Percentiles rank a stretch among this genome's conserved stretches.
phyloP scores from a whole-genome alignment of 805 yeast species.

The Starmerella scarabaei region DNA sequence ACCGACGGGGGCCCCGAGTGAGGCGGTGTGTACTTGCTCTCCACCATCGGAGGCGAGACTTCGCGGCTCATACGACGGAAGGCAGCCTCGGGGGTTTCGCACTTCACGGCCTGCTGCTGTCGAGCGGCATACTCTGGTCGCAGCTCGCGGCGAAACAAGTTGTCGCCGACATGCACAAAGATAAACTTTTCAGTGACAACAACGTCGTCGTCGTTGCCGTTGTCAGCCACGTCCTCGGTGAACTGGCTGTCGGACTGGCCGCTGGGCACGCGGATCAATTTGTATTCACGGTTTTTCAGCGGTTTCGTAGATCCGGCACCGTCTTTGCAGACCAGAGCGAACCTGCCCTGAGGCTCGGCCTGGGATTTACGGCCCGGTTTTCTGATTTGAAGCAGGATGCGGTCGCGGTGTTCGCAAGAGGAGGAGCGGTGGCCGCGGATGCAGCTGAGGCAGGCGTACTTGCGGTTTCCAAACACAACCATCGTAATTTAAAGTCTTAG shows the following conservation, averaged over 20 bases:
- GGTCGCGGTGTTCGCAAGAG: conserved; percentile 64
- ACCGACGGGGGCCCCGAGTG: neutral
- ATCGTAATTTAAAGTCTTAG: too few relatives aligned
- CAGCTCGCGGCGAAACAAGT: conserved; percentile 23
- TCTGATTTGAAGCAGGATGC: conserved; percentile 75
- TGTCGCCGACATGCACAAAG: conserved; percentile 27
- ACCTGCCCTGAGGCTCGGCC: conserved; percentile 12
- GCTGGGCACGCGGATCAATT: conserved; percentile 2
- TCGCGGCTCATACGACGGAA: neutral
- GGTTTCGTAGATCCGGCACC: neutral
- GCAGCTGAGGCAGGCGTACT: conserved; percentile 35
- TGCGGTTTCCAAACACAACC: conserved; percentile 19
- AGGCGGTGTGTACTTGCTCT: neutral
- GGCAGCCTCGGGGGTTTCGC: neutral
- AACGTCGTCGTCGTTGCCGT: conserved; percentile 16
- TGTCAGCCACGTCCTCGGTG: neutral
- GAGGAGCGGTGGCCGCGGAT: conserved; percentile 88
- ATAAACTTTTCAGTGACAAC: conserved; percentile 20
- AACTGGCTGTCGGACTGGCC: neutral
- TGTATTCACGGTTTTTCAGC: neutral
- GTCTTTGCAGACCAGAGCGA: conserved; percentile 11
- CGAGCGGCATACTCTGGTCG: conserved; percentile 6
- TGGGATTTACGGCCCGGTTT: conserved; percentile 62
- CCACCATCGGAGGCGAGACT: neutral
- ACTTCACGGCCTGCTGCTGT: neutral